phyloP scores from a whole-genome alignment of 495 filamentous ascomycete genomes.

The Neurospora terricola region DNA sequence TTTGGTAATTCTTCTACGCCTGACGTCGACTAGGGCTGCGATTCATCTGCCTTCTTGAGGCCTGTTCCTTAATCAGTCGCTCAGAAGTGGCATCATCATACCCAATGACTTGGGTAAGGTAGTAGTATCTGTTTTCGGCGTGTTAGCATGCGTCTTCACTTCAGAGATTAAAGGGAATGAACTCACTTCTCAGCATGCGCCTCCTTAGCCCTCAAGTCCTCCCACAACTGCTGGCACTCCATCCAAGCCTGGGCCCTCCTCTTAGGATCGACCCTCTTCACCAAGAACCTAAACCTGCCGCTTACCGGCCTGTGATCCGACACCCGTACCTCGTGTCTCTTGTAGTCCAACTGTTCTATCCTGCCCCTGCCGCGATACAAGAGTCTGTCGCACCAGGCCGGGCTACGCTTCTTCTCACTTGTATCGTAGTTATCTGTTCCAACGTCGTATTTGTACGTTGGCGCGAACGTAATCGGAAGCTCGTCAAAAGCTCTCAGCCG shows the following conservation, averaged over 20 bases:
- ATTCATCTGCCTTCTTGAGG: conserved; percentile 17
- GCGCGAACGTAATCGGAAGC: conserved; percentile 76
- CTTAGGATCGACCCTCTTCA: conserved; percentile 66
- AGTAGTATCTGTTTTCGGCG: conserved; percentile 24
- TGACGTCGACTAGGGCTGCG: conserved; percentile 20
- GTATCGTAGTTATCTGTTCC: conserved; percentile 89
- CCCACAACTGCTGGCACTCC: conserved; percentile 59
- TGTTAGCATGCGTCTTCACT: conserved; percentile 10
- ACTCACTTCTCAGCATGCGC: conserved; percentile 44
- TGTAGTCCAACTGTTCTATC: conserved; percentile 80
- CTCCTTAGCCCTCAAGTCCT: conserved; percentile 57
- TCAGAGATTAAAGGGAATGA: neutral
- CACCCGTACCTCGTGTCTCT: conserved; percentile 76
- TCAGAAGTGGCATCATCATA: conserved; percentile 33
- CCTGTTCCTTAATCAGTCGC: conserved; percentile 26
- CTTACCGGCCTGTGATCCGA: conserved; percentile 92
- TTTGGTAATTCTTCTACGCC: neutral
- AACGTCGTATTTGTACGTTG: conserved; percentile 98
- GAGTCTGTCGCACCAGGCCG: conserved; percentile 93
- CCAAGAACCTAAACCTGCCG: conserved; percentile 65
- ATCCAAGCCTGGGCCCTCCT: conserved; percentile 58
- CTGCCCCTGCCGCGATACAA: conserved; percentile 66
- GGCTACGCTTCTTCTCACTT: conserved; percentile 88
- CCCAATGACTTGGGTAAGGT: conserved; percentile 35
- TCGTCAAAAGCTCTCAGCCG: conserved; percentile 79